Evolutionary conservation across 371 early-diverging fungal genomes (phyloP), one percentile per base, ranked within the genome.

Genomic region (Thermomucor indicae-seudaticae): DNA sequence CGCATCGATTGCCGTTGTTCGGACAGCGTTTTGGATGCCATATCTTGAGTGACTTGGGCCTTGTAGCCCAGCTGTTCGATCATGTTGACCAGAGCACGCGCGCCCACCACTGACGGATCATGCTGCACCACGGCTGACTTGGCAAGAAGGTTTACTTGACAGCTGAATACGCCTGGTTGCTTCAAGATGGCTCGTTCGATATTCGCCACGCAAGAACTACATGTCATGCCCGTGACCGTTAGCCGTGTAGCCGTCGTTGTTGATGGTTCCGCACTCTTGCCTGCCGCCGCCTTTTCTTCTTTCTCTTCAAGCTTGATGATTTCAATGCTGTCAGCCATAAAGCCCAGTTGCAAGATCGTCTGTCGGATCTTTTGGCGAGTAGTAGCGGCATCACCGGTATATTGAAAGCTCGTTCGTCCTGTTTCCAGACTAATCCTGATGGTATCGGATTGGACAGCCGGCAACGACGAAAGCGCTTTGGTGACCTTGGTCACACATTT

Each of bases 141-240:
- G 8, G 88, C 70, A 0, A 89, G 55, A 0, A 91, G 62, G 45
- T 83, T 86, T 40, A 91, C 88, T 42, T 78, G 72, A 17, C 79
- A 81, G 12, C 75, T 67, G 8, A 59, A 22, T 3, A 91, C 79
- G 12, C 89, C 91, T 7, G 56, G 43, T 27, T 74, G 67, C 7
- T 72, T 67, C 51, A 72, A 52, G 37, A 83, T 51, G 3, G 64
- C 62, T 14, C 70, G 58, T 60, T 90, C 82, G 59, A 91, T 84
- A 17, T 88, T 77, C 17, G 75, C 74, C 6, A 91, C 92, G 64
- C 92, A 91, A 14, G 88, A 86, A 19, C 82, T 72, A 64, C 92
- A 91, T 0, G 92, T 92, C 91, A 92, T 92, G 29, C 93, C 92
- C 0, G 78, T 73, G 6, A 87, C 77, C 0, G 68, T 69, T 6